Percentiles rank a stretch among this genome's conserved stretches.
These are phyloP conservation scores for Sarocladium strictum DNA, from an alignment of 2,329 filamentous ascomycete species.

Conservation along the genomic window DNA sequence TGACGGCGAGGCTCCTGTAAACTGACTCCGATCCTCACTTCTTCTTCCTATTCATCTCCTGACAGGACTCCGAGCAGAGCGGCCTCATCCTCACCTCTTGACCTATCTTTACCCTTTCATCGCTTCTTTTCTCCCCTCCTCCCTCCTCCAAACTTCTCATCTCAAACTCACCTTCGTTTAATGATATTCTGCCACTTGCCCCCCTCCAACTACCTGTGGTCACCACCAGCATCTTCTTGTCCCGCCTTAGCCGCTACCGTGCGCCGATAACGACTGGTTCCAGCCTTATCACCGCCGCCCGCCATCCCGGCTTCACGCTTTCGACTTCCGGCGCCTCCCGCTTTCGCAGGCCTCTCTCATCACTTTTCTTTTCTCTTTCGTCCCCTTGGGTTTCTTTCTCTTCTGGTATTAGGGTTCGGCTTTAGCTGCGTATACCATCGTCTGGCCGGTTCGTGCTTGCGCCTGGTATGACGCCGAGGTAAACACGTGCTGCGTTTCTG, in stretches of 20 bases:
- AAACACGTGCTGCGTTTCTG: background rate
- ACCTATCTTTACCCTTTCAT: background rate
- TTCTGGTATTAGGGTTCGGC: background rate
- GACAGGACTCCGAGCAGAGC: constrained; percentile 8
- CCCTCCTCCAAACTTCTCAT: background rate
- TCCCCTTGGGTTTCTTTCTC: background rate
- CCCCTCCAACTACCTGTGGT: background rate
- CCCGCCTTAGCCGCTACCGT: constrained; percentile 5
- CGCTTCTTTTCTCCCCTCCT: background rate
- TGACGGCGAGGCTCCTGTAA: constrained; percentile 2
- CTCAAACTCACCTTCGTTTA: background rate
- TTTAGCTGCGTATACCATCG: background rate
- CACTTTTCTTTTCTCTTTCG: background rate
- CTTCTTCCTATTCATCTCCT: constrained; percentile 2
- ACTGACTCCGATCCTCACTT: constrained; percentile 10
- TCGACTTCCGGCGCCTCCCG: constrained; percentile 4
- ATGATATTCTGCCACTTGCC: background rate
- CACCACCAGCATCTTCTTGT: background rate
- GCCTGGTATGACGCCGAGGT: constrained; percentile 7
- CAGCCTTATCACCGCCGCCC: constrained; percentile 5
- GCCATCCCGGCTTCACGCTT: background rate
- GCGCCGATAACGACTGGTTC: constrained; percentile 3
- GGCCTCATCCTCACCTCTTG: background rate
- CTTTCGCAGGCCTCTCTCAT: background rate
- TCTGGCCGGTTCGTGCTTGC: background rate